Evolutionary conservation across 345 rosid genomes (phyloP), one percentile per base, ranked within the genome.

Genomic region (Stellera chamaejasme): DNA sequence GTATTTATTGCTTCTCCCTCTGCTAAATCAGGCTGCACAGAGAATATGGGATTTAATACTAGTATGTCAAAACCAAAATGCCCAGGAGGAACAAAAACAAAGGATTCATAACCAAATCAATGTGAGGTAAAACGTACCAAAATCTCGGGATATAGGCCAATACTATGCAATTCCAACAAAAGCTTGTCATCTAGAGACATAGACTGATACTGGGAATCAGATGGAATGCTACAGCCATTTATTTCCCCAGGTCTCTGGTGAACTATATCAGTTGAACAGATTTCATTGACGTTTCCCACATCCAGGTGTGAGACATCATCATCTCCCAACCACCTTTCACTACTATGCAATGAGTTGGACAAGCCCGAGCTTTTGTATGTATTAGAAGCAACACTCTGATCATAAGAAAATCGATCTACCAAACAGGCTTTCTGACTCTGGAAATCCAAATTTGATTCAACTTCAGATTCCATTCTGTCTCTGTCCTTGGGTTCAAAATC

Each of bases 381-480:
- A 71, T 81, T 82, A 54, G 85, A 80, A 56, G 77, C 78, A 48
- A 75, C 80, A 75, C 91, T 76, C 65, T 73, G 80, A 60, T 88
- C 82, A 69, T 86, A 73, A 19, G 94, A 89, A 63, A 81, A 56
- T 67, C 88, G 75, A 60, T 87, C 95, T 60, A 79, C 51, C 59
- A 80, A 76, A 66, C 73, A 69, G 56, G 66, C 81, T 73, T 74
- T 87, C 70, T 75, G 94, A 45, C 73, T 78, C 65, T 77, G 90
- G 66, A 80, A 78, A 70, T 85, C 84, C 52, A 71, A 76, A 45
- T 70, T 76, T 48, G 99, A 94, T 75, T 94, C 96, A 53, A 74
- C 95, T 73, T 89, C 99, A 71, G 86, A 85, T 77, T 93, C 99
- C 81, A 85, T 71, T 68, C 85, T 82, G 70, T 89, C 99, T 75